Evolutionary conservation across 2,329 filamentous ascomycete species (phyloP), one percentile per base, ranked within the genome.

Genomic region (Paraconiothyrium sp.): DNA sequence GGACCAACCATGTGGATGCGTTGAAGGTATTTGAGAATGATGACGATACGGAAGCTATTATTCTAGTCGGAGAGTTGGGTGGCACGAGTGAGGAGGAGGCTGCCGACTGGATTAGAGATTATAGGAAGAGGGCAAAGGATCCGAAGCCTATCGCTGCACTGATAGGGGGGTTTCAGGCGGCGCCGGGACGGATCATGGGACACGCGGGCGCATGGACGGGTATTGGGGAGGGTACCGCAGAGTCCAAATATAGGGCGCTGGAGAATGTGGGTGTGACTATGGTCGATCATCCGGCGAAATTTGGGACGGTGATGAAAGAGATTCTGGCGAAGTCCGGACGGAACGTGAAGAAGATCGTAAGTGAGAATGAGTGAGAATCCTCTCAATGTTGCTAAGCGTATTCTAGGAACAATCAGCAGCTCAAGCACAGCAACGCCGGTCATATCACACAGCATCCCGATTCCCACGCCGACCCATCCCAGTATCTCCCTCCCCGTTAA

Each of bases 71-170:
- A 20, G 91, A 93, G 76, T 84, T 92, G 57, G 91, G 91, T 27
- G 91, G 91, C 2, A 84, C 84, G 8, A 86, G 86, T 10, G 91
- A 93, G 75, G 81, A 91, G 57, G 88, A 90, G 70, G 91, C 90
- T 37, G 91, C 91, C 1, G 87, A 90, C 34, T 92, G 89, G 89
- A 91, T 93, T 64, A 84, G 78, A 60, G 86, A 89, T 16, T 93
- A 93, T 73, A 82, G 81, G 35, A 82, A 81, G 60, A 83, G 85
- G 39, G 83, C 82, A 3, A 68, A 79, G 32, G 85, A 87, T 57
- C 89, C 89, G 0, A 93, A 93, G 87, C 91, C 92, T 0, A 91
- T 94, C 48, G 88, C 90, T 71, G 91, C 89, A 50, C 81, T 93
- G 6, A 83, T 94, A 32, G 90, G 86, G 34, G 91, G 92, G 4